A percentile compares a stretch with the other conserved stretches of the same genome.
Conservation (phyloP, 164 flowering plant genomes). For the Piper betle region DNA sequence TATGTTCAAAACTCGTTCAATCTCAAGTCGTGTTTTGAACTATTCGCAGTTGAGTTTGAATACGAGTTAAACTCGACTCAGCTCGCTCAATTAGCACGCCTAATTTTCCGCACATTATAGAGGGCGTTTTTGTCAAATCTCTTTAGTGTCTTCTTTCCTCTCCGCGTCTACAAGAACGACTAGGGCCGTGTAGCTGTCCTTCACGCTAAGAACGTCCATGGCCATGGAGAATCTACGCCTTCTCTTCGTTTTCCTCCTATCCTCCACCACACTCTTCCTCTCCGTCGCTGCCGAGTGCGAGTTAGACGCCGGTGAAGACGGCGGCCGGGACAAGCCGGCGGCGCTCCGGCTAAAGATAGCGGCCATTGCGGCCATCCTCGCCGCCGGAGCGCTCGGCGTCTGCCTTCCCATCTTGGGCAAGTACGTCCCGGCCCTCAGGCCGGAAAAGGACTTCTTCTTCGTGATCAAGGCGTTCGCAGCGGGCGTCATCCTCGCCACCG, state of each 20-base stretch:
- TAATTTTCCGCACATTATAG: too few relatives aligned
- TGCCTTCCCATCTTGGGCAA: slow-evolving; percentile 13
- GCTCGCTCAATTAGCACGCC: too few relatives aligned
- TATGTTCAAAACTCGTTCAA: too few relatives aligned
- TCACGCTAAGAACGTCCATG: too few relatives aligned
- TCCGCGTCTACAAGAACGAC: too few relatives aligned
- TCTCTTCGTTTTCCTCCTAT: neutral
- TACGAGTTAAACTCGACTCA: too few relatives aligned
- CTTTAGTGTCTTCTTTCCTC: too few relatives aligned
- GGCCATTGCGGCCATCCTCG: slow-evolving; percentile 15
- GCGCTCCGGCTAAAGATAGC: slow-evolving; percentile 17
- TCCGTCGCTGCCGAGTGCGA: neutral
- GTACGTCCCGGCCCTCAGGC: slow-evolving; percentile 11
- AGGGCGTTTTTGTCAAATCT: too few relatives aligned
- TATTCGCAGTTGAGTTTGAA: too few relatives aligned
- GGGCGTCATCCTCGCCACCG: slow-evolving; percentile 22
- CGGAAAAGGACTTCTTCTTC: slow-evolving; percentile 14
- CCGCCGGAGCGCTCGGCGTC: slow-evolving; percentile 19
- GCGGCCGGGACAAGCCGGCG: slow-evolving; percentile 2
- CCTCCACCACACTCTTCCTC: neutral
- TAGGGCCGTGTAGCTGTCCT: too few relatives aligned
- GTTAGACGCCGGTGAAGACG: neutral
- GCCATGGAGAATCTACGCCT: neutral
- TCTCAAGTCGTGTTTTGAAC: too few relatives aligned
- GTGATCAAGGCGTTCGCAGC: slow-evolving; percentile 21